Evolutionary conservation across 345 rosid species (phyloP).

Genomic region (Lenwebbia sp.): DNA sequence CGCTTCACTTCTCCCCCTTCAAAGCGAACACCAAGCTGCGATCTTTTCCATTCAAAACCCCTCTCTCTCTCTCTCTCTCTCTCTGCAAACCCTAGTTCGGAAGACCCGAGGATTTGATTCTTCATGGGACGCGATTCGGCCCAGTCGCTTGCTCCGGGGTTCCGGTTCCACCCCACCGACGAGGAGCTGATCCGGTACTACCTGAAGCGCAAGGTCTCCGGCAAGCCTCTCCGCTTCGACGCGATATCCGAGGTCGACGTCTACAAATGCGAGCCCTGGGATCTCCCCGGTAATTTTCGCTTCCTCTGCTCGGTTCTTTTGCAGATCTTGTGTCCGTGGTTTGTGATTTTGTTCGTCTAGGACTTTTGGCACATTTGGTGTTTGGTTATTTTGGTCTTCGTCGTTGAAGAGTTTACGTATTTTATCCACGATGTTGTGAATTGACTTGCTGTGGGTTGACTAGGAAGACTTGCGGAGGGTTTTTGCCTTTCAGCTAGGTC

Average conservation of each 20-base stretch:
- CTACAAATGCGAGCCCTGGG: slow-evolving; percentile 92
- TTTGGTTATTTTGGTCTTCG: not conserved
- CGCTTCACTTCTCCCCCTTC: no score
- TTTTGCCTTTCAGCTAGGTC: not conserved
- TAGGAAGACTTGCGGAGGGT: not conserved
- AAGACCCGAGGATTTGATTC: not conserved
- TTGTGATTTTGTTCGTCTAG: not conserved
- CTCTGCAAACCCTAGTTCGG: not conserved
- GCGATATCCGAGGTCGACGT: slow-evolving; percentile 66
- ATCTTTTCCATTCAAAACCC: not conserved
- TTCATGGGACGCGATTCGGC: slow-evolving; percentile 45
- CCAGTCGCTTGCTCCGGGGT: slow-evolving; percentile 74
- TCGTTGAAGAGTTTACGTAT: no score
- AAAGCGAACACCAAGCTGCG: not conserved
- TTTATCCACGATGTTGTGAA: not conserved
- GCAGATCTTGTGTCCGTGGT: not conserved
- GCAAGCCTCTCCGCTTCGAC: slow-evolving; percentile 59
- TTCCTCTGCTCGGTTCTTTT: slow-evolving; percentile 13
- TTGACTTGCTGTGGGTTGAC: not conserved
- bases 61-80: not conserved
- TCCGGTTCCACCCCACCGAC: slow-evolving; percentile 91
- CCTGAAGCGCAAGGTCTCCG: slow-evolving; percentile 66
- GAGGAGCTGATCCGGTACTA: slow-evolving; percentile 94
- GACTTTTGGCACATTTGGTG: not conserved
- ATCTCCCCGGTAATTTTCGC: slow-evolving; percentile 55